Evolutionary conservation across 495 filamentous ascomycete species (phyloP).

Genomic region (Neurospora cerealis): DNA sequence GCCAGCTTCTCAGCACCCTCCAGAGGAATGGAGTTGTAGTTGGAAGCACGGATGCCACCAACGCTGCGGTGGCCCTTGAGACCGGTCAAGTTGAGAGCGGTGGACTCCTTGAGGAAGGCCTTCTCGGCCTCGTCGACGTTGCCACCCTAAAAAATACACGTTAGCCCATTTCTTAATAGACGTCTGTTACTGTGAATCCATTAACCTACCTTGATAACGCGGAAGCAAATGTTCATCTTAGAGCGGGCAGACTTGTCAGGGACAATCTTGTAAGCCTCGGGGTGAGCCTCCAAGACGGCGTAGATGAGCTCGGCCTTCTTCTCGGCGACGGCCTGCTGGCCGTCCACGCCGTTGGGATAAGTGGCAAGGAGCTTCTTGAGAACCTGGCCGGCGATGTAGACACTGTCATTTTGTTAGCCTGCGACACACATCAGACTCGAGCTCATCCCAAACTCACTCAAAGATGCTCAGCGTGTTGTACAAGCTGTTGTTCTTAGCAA

Average conservation of each 20-base stretch:
- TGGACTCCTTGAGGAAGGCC: constrained; percentile 63
- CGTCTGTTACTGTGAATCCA: not conserved
- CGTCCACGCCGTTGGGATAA: constrained; percentile 55
- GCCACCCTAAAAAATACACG: constrained; percentile 28
- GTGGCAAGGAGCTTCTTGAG: constrained; percentile 54
- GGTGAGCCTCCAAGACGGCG: constrained; percentile 58
- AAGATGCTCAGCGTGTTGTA: constrained; percentile 96
- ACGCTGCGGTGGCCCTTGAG: constrained; percentile 78
- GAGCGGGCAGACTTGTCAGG: constrained; percentile 63
- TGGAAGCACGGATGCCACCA: constrained; percentile 55
- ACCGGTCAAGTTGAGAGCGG: constrained; percentile 51
- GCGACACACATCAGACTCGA: not conserved
- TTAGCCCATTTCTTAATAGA: not conserved
- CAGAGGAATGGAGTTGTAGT: constrained; percentile 55
- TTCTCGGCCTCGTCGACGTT: constrained; percentile 57
- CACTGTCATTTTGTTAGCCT: constrained; percentile 28
- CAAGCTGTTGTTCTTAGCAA: constrained; percentile 79
- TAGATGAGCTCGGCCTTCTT: constrained; percentile 71
- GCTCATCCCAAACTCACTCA: constrained; percentile 35
- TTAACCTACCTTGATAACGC: constrained; percentile 42
- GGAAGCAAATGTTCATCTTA: constrained; percentile 89
- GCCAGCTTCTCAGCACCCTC: constrained; percentile 50
- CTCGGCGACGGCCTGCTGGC: constrained; percentile 58
- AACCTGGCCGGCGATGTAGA: constrained; percentile 81
- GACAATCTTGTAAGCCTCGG: constrained; percentile 60